Base-by-base conservation (phyloP, 1,284 basidiomycete species). In the Bjerkandera adusta region DNA sequence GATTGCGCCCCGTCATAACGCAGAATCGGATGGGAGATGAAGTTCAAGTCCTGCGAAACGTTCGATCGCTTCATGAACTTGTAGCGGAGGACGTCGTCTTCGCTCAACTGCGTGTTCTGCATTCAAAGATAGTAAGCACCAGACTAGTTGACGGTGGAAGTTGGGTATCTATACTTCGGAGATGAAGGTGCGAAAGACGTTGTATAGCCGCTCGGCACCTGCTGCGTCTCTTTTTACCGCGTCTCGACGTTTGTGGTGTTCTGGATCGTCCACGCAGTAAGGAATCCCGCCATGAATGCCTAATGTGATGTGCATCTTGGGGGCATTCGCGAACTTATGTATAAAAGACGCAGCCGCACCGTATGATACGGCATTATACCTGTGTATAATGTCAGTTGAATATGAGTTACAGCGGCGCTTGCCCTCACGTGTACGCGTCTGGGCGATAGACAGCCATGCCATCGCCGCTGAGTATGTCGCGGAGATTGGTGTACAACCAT, bases 341-440 rank as follows among this genome's bases (percentile, higher is more conserved):
- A 72, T 55, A 46, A 62, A 71, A 47, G 60, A 70, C 3, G 55
- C 59, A 0, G 68, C 34, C 4, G 68, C 68, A 1, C 69, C 68
- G 4, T 67, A 62, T 1, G 69, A 64, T 1, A 70, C 67, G 0
- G 64, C 70, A 25, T 62, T 61, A 22, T 52, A 52, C 18, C 61
- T 62, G n/a, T n/a, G n/a, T n/a, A n/a, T n/a, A n/a, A n/a, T n/a
- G n/a, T n/a, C n/a, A n/a, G n/a, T n/a, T n/a, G n/a, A n/a, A n/a
- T n/a, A 22, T 20, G n/a, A n/a, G 22, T 35, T 2, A 13, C 16
- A 20, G 13, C 40, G 25, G 16, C 30, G n/a, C 8, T 24, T 18
- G 32, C 12, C 53, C 71, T 45, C 44, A 76, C 76, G 70, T 68
- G 47, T 75, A 68, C 18, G 60, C 68, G 38, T 77, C 73, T 11